Percentiles rank a stretch among this genome's conserved stretches.
Evolutionary conservation across 306 rosid genomes (phyloP).

Genomic region (Lathyrus sativus): DNA sequence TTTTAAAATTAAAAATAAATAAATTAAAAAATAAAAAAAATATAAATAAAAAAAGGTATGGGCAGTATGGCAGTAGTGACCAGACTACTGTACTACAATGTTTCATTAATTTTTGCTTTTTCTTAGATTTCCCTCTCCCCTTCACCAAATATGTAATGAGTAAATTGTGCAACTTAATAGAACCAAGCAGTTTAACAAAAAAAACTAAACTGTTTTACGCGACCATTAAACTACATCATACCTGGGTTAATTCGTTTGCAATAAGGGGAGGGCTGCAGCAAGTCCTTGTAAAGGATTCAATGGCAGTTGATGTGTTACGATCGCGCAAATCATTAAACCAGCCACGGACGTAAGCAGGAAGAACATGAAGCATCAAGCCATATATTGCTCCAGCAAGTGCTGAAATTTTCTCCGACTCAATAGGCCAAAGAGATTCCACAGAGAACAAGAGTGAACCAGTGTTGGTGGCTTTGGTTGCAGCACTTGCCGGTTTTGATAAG

Average conservation of each 20-base stretch:
- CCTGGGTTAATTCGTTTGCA: slow-evolving; percentile 83
- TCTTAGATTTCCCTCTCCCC: slow-evolving; percentile 15
- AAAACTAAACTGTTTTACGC: not conserved
- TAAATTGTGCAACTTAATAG: slow-evolving; percentile 23
- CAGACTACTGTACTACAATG: not conserved
- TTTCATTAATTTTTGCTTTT: slow-evolving; percentile 23
- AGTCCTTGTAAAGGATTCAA: slow-evolving; percentile 83
- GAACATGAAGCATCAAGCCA: slow-evolving; percentile 87
- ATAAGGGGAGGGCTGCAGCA: slow-evolving; percentile 94
- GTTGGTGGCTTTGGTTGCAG: slow-evolving; percentile 69
- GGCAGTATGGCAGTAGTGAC: not conserved
- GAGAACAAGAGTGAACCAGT: slow-evolving; percentile 67
- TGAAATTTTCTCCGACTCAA: slow-evolving; percentile 69
- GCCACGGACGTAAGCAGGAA: slow-evolving; percentile 93
- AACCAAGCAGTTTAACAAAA: slow-evolving; percentile 13
- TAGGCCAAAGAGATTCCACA: slow-evolving; percentile 81
- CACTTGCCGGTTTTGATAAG: slow-evolving; percentile 63
- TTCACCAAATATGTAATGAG: slow-evolving; percentile 14
- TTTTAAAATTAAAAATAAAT: too few relatives aligned
- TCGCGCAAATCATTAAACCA: slow-evolving; percentile 88
- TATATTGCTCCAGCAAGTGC: slow-evolving; percentile 77
- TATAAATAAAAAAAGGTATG: too few relatives aligned
- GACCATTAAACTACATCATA: slow-evolving; percentile 44
- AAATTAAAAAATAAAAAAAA: too few relatives aligned
- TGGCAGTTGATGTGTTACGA: slow-evolving; percentile 62